phyloP scores from a whole-genome alignment of 1,284 basidiomycete genomes.

The Apiotrichum domesticum region DNA sequence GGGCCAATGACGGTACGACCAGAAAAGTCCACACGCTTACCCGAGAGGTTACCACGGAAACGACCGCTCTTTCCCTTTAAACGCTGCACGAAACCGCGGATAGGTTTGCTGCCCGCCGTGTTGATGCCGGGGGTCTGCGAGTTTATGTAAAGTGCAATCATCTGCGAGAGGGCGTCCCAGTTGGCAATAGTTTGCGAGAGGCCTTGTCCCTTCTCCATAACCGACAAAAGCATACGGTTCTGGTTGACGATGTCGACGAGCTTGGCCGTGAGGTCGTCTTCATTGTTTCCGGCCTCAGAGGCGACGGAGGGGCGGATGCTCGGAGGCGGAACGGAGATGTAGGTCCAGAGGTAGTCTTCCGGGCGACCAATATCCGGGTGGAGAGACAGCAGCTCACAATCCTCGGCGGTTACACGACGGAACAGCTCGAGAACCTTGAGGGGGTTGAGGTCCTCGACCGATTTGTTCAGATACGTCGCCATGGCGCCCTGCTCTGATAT shows the following conservation, averaged over 20 bases:
- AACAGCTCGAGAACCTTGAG: slow-evolving; percentile 91
- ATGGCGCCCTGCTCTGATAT: slow-evolving; percentile 84
- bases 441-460: slow-evolving; percentile 90
- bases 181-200: slow-evolving; percentile 89
- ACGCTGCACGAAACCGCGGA: slow-evolving; percentile 94
- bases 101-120: slow-evolving; percentile 75
- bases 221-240: slow-evolving; percentile 87
- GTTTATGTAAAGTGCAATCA: slow-evolving; percentile 97
- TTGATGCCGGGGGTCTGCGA: slow-evolving; percentile 92
- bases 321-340: slow-evolving; percentile 95
- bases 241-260: slow-evolving; percentile 95
- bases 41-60: slow-evolving; percentile 95
- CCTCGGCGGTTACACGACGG: slow-evolving; percentile 88
- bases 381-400: slow-evolving; percentile 90
- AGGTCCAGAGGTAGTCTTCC: slow-evolving; percentile 99
- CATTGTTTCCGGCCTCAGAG: slow-evolving; percentile 90
- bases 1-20: slow-evolving; percentile 98
- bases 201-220: slow-evolving; percentile 78
- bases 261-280: slow-evolving; percentile 97
- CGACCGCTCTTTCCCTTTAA: slow-evolving; percentile 99
- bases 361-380: slow-evolving; percentile 85
- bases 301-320: slow-evolving; percentile 96
- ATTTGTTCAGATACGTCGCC: slow-evolving; percentile 76
- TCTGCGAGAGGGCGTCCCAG: slow-evolving; percentile 94
- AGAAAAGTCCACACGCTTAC: slow-evolving; percentile 98